Conservation (phyloP, 2,329 filamentous ascomycete genomes). For the Ceratocystis cubensis region DNA sequence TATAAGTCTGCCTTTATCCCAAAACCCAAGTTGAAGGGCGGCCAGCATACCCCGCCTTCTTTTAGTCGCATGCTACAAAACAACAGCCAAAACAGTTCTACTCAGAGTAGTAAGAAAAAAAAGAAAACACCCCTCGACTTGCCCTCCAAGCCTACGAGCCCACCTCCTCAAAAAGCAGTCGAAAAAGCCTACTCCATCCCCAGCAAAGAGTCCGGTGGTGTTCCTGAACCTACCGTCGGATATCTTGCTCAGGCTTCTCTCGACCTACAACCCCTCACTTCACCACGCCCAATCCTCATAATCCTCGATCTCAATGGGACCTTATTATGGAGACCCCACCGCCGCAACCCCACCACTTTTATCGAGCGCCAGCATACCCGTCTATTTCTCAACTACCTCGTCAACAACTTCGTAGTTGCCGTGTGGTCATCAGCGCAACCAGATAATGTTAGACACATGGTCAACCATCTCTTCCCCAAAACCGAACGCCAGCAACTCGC, state of each 20-base stretch:
- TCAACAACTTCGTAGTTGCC: conserved; percentile 64
- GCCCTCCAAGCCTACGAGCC: too few species aligned
- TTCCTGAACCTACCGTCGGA: conserved; percentile 45
- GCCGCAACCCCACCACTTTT: conserved; percentile 39
- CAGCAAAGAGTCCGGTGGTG: conserved; percentile 38
- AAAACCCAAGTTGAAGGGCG: neutral
- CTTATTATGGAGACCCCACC: conserved; percentile 57
- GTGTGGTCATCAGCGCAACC: conserved; percentile 82
- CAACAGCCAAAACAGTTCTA: neutral
- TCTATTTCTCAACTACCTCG: conserved; percentile 59
- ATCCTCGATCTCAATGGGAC: conserved; percentile 92
- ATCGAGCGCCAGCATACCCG: conserved; percentile 54
- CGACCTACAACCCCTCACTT: conserved; percentile 31
- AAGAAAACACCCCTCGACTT: too few species aligned
- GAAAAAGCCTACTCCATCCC: conserved; percentile 22
- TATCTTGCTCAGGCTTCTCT: conserved; percentile 48
- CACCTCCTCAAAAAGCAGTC: neutral
- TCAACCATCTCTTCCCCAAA: conserved; percentile 48
- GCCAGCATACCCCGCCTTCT: neutral
- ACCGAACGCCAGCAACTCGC: conserved; percentile 45
- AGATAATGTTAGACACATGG: conserved; percentile 58
- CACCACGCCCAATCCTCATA: conserved; percentile 57
- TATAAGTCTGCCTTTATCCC: conserved; percentile 7
- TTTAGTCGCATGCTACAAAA: neutral
- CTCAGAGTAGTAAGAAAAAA: too few species aligned